A percentile compares a stretch with the other conserved stretches of the same genome.
phyloP scores from a whole-genome alignment of 352 stramenopile genomes.

The Pythium angustatum region DNA sequence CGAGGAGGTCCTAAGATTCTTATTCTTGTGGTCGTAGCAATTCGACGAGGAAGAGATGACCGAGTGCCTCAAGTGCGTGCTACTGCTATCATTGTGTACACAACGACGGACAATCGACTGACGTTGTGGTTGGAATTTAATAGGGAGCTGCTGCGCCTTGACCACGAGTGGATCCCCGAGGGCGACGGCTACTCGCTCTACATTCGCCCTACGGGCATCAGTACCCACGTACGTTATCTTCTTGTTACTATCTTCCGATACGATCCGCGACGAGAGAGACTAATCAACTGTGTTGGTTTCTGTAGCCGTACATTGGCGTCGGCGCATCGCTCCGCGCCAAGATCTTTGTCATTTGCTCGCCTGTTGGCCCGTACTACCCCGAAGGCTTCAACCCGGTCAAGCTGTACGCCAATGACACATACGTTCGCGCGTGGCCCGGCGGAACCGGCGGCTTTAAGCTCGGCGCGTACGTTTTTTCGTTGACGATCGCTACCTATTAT shows the following conservation, averaged over 20 bases:
- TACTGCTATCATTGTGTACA: neutral
- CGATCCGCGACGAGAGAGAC: neutral
- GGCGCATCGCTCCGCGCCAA: conserved; percentile 87
- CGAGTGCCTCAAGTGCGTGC: conserved; percentile 86
- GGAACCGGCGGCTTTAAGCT: conserved; percentile 94
- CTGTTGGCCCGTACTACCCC: conserved; percentile 98
- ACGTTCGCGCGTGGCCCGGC: conserved; percentile 96
- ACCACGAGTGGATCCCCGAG: conserved; percentile 93
- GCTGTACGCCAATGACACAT: conserved; percentile 89
- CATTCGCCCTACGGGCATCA: conserved; percentile 94
- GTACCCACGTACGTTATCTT: conserved; percentile 55
- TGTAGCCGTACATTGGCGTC: conserved; percentile 89
- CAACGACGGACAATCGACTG: neutral
- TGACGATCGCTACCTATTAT: too few species aligned
- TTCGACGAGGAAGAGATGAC: conserved; percentile 92
- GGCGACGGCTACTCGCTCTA: conserved; percentile 97
- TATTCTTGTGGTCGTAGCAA: conserved; percentile 15
- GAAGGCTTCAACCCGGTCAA: conserved; percentile 92
- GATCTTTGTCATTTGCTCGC: conserved; percentile 95
- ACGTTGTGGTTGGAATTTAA: neutral
- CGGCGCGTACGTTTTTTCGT: conserved; percentile 78
- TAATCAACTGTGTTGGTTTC: neutral
- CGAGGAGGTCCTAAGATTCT: neutral
- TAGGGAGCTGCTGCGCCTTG: conserved; percentile 71
- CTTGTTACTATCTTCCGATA: too few species aligned